phyloP scores from a whole-genome alignment of 1,284 basidiomycete species.

The Boletus smithii region DNA sequence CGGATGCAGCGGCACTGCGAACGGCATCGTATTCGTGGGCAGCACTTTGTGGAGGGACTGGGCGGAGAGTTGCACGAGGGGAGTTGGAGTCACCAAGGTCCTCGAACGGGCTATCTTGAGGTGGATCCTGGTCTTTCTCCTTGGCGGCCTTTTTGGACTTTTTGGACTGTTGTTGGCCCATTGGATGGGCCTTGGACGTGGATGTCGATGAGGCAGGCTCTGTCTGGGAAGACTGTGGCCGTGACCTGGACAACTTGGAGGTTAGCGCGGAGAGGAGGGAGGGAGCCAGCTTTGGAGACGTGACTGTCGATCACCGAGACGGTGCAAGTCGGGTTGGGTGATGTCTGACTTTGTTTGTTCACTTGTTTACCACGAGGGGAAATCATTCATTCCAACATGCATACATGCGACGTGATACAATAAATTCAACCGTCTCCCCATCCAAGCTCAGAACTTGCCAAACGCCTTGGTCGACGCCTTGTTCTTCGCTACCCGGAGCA shows the following conservation, averaged over 20 bases:
- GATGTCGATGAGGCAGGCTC: conserved; percentile 34
- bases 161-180: conserved; percentile 80
- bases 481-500: conserved; percentile 87
- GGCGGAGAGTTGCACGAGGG: conserved; percentile 43
- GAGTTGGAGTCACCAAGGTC: conserved; percentile 29
- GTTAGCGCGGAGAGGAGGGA: conserved; percentile 73
- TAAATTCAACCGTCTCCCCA: conserved; percentile 21
- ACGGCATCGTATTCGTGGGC: conserved; percentile 35
- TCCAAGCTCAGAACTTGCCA: conserved; percentile 89
- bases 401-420: conserved; percentile 29
- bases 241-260: conserved; percentile 61
- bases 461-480: conserved; percentile 88
- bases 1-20: conserved; percentile 46
- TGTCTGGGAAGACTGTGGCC: conserved; percentile 63
- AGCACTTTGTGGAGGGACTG: conserved; percentile 35
- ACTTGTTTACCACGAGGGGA: conserved; percentile 28
- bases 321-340: conserved; percentile 27
- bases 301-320: conserved; percentile 34
- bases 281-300: conserved; percentile 65
- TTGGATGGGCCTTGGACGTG: conserved; percentile 40
- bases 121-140: conserved; percentile 52
- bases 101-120: conserved; percentile 32
- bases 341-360: conserved; percentile 33
- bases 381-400: conserved; percentile 33
- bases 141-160: conserved; percentile 66